Evolutionary conservation across 108 stramenopile species (phyloP).

Genomic region (Tribonema minus): DNA sequence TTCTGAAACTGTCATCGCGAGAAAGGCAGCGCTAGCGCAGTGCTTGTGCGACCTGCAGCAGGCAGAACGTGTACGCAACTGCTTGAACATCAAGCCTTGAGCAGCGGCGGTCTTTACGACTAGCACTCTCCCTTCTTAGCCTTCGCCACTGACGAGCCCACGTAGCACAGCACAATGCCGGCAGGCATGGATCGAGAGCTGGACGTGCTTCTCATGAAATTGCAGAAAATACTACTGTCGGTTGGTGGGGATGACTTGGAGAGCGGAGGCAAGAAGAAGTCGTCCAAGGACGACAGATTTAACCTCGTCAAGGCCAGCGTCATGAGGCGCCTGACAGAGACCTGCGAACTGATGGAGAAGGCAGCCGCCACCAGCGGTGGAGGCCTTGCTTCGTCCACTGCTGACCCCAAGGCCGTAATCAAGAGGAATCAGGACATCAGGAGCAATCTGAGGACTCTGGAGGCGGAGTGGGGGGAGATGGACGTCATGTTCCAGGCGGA

Average conservation of each 20-base stretch:
- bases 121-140: too few relatives aligned
- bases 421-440: slow-evolving; percentile 32
- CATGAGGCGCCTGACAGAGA: slow-evolving; percentile 24
- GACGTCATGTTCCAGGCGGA: slow-evolving; percentile 39
- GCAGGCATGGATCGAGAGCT: slow-evolving; percentile 22
- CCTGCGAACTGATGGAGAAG: slow-evolving; percentile 19
- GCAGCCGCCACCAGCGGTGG: not conserved
- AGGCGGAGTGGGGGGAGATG: slow-evolving; percentile 39
- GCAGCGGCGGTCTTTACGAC: too few relatives aligned
- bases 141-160: too few relatives aligned
- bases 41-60: too few relatives aligned
- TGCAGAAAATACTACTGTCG: slow-evolving; percentile 34
- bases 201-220: slow-evolving; percentile 24
- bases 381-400: not conserved
- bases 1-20: too few relatives aligned
- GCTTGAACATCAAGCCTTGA: too few relatives aligned
- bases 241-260: not conserved
- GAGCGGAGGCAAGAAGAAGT: slow-evolving; percentile 9
- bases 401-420: slow-evolving; percentile 41
- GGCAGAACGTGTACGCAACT: too few relatives aligned
- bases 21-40: too few relatives aligned
- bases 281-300: slow-evolving; percentile 34
- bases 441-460: slow-evolving; percentile 19
- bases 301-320: slow-evolving; percentile 30
- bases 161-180: too few relatives aligned